Percentiles rank a stretch among this genome's conserved stretches.
These are phyloP conservation scores for Emiliania huxleyi DNA, from an alignment of 78 protist species.

Conservation along the genomic window DNA sequence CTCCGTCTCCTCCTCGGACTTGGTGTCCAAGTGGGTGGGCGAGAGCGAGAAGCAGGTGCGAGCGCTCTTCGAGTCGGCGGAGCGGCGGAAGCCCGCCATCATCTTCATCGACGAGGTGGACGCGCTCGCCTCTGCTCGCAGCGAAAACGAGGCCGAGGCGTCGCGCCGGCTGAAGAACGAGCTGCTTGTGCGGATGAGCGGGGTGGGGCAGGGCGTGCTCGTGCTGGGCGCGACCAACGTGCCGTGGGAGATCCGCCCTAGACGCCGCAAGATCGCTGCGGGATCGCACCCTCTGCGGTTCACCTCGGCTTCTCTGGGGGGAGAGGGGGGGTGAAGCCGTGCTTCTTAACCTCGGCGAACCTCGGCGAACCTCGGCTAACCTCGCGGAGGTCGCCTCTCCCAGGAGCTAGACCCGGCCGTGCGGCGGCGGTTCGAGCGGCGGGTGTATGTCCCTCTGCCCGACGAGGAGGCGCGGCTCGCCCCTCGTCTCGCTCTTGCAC, in stretches of 20 bases:
- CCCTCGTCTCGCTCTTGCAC: too few relatives aligned
- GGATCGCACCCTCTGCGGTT: too few relatives aligned
- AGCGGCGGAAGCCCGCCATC: slow-evolving; percentile 85
- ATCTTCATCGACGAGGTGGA: slow-evolving; percentile 99
- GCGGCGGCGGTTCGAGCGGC: slow-evolving; percentile 73
- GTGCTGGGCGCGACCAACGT: slow-evolving; percentile 99
- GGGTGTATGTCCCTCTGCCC: slow-evolving; percentile 91
- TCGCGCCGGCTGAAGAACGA: slow-evolving; percentile 97
- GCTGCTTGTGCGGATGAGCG: slow-evolving; percentile 96
- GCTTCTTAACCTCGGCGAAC: too few relatives aligned
- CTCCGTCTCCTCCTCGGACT: slow-evolving; percentile 89
- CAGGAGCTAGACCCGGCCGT: slow-evolving; percentile 96
- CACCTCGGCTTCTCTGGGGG: too few relatives aligned
- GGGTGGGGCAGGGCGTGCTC: slow-evolving; percentile 78
- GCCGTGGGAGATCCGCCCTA: too few relatives aligned
- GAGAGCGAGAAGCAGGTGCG: slow-evolving; percentile 90
- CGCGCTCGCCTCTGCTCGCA: slow-evolving; percentile 80
- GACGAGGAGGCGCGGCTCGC: slow-evolving; percentile 74
- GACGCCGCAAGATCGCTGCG: too few relatives aligned
- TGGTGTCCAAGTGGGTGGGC: slow-evolving; percentile 96
- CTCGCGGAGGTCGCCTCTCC: too few relatives aligned
- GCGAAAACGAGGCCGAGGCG: slow-evolving; percentile 87
- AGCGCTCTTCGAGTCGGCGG: slow-evolving; percentile 92
- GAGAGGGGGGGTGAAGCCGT: too few relatives aligned
- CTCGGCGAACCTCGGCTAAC: too few relatives aligned